These are phyloP conservation scores for Phytophthora syringae DNA, from an alignment of 352 stramenopile genomes.

Conservation along the genomic window DNA sequence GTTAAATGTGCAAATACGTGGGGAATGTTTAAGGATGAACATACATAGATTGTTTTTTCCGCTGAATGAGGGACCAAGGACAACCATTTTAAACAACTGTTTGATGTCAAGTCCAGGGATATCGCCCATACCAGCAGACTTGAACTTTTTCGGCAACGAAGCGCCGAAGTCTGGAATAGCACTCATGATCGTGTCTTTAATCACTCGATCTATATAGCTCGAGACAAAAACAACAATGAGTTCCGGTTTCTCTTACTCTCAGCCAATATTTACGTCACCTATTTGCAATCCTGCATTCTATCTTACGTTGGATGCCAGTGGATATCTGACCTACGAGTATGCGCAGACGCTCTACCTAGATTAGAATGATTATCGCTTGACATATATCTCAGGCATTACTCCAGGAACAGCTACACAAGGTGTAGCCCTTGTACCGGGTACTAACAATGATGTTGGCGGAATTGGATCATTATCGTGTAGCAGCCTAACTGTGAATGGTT, in stretches of 20 bases:
- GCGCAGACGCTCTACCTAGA: constrained; percentile 18
- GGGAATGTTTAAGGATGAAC: background rate
- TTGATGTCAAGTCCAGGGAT: constrained; percentile 22
- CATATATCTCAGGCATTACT: constrained; percentile 9
- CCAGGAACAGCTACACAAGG: constrained; percentile 2
- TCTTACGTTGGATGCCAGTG: constrained; percentile 6
- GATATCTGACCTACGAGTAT: constrained; percentile 21
- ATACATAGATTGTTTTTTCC: constrained; percentile 10
- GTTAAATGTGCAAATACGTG: constrained; percentile 15
- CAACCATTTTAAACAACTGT: constrained; percentile 25
- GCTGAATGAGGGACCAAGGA: constrained; percentile 18
- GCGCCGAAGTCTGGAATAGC: constrained; percentile 13
- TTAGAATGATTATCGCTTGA: constrained; percentile 20
- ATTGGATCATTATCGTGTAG: too few relatives aligned
- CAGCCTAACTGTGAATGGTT: too few relatives aligned
- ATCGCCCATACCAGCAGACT: constrained; percentile 4
- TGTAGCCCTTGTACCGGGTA: constrained; percentile 4
- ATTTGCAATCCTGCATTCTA: constrained; percentile 32
- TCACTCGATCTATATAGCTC: constrained; percentile 22
- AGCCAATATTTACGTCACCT: constrained; percentile 10
- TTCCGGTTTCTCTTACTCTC: constrained; percentile 24
- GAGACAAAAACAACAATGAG: constrained; percentile 26
- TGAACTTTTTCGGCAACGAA: constrained; percentile 24
- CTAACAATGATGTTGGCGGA: constrained; percentile 3
- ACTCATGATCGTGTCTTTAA: constrained; percentile 18